Percentiles rank a stretch among this genome's conserved stretches.
phyloP scores from a whole-genome alignment of 805 yeast species.

The Myxozyma nipponensis region DNA sequence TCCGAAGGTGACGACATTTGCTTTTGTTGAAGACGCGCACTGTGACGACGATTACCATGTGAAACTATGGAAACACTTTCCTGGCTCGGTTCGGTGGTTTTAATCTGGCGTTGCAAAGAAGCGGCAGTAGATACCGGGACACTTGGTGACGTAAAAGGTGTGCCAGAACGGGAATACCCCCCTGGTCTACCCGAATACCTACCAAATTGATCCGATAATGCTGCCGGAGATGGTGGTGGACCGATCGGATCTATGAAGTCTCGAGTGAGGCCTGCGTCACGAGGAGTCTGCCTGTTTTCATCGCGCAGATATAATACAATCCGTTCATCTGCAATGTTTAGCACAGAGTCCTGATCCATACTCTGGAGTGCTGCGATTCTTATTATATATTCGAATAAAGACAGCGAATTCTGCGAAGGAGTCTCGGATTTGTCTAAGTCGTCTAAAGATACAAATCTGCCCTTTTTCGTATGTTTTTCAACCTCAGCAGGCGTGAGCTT shows the following conservation, averaged over 20 bases:
- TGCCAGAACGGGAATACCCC: background rate
- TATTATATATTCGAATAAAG: conserved; percentile 60
- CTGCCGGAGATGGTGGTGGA: conserved; percentile 18
- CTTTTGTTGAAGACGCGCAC: background rate
- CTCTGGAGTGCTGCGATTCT: conserved; percentile 58
- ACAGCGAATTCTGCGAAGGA: conserved; percentile 34
- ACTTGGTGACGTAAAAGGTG: conserved; percentile 13
- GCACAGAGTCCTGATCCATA: conserved; percentile 52
- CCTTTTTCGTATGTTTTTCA: conserved; percentile 4
- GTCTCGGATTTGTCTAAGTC: background rate
- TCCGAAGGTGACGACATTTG: background rate
- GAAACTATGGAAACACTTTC: background rate
- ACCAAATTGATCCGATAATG: conserved; percentile 4
- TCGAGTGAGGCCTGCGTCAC: conserved; percentile 5
- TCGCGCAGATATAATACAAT: conserved; percentile 58
- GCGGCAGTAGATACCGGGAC: conserved; percentile 19
- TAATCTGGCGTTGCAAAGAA: background rate
- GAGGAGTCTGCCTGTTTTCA: conserved; percentile 40
- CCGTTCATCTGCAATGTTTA: conserved; percentile 62
- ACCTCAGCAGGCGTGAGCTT: conserved; percentile 17
- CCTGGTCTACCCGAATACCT: background rate
- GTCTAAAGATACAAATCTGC: background rate
- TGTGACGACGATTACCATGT: background rate
- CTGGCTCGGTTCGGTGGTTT: background rate
- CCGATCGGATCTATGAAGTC: conserved; percentile 26